phyloP scores from a whole-genome alignment of 345 rosid species.

The Erucastrum elatum region DNA sequence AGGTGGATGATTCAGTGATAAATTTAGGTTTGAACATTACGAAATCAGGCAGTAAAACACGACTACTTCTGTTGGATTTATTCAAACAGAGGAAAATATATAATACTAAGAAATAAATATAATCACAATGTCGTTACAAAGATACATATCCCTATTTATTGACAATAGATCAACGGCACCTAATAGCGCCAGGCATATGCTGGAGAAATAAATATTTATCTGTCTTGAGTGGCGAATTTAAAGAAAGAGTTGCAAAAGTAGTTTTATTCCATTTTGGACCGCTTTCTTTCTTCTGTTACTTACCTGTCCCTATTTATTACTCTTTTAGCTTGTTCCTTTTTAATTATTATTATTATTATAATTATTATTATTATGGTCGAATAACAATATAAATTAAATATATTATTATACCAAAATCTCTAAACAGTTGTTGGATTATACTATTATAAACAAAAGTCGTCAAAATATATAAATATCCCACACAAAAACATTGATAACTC shows the following conservation, averaged over 20 bases:
- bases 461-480: not conserved
- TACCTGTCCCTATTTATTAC: conserved; percentile 32
- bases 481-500: not conserved
- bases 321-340: not conserved
- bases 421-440: too few relatives aligned
- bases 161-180: conserved; percentile 5
- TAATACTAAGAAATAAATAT: not conserved
- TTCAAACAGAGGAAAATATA: conserved; percentile 5
- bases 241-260: conserved; percentile 8
- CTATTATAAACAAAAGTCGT: too few relatives aligned
- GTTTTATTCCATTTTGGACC: conserved; percentile 31
- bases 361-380: not conserved
- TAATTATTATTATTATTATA: not conserved
- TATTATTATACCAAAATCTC: not conserved
- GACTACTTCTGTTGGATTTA: conserved; percentile 23
- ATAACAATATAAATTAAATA: too few relatives aligned
- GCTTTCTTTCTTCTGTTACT: conserved; percentile 26
- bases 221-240: conserved; percentile 29
- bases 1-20: not conserved
- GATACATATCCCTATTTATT: conserved; percentile 16
- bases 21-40: conserved; percentile 20
- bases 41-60: conserved; percentile 23
- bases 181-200: not conserved
- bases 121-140: not conserved
- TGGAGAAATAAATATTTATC: conserved; percentile 29